A percentile compares a stretch with the other conserved stretches of the same genome.
Evolutionary conservation across 148 eudicot species (phyloP).

Genomic region (Camellia japonica): DNA sequence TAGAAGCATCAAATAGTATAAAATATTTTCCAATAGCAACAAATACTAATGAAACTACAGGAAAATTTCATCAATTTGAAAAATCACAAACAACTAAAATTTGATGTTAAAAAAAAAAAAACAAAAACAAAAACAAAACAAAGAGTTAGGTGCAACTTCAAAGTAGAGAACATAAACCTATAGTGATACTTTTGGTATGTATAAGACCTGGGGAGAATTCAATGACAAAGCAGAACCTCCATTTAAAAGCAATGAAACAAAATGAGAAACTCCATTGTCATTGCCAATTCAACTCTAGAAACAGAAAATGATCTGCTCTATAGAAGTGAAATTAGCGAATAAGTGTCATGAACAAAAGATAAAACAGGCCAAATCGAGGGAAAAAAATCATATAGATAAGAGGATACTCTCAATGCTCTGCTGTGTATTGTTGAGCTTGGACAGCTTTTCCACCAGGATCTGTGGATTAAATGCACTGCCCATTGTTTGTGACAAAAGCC

Average conservation of each 20-base stretch:
- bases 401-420: constrained; percentile 98
- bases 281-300: background rate
- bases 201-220: background rate
- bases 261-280: background rate
- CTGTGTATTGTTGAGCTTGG: constrained; percentile 79
- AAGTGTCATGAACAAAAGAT: background rate
- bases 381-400: background rate
- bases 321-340: background rate
- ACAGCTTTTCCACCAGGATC: constrained; percentile 71
- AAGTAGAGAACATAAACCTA: background rate
- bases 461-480: constrained; percentile 79
- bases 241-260: background rate
- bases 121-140: background rate
- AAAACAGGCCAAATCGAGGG: background rate
- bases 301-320: background rate
- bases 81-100: background rate
- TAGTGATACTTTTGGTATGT: background rate
- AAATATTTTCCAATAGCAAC: background rate
- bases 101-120: background rate
- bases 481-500: constrained; percentile 47
- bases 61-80: background rate
- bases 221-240: background rate
- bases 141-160: background rate
- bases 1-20: constrained; percentile 3
- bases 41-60: background rate